phyloP scores from a whole-genome alignment of 139 green algal species.

The Penium margaritaceum region DNA sequence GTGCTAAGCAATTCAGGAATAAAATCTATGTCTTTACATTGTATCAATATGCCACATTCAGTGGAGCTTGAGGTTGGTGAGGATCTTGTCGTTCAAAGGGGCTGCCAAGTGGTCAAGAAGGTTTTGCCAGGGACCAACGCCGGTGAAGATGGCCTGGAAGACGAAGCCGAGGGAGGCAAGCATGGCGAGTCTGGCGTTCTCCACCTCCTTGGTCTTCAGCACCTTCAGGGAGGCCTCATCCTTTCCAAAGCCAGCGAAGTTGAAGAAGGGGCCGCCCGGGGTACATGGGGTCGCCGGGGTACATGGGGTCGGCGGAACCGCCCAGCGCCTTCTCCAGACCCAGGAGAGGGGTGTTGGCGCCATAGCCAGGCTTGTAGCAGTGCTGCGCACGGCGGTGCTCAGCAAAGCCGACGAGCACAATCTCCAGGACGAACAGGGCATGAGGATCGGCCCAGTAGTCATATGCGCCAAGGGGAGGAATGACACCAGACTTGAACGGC shows the following conservation, averaged over 20 bases:
- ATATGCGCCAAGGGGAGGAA: slow-evolving; percentile 62
- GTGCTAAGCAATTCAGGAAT: too few species aligned
- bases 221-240: slow-evolving; percentile 66
- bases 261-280: slow-evolving; percentile 94
- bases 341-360: slow-evolving; percentile 89
- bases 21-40: too few species aligned
- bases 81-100: slow-evolving; percentile 48
- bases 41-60: too few species aligned
- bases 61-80: slow-evolving; percentile 36
- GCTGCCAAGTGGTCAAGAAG: slow-evolving; percentile 67
- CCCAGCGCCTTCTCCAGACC: slow-evolving; percentile 75
- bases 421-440: slow-evolving; percentile 88
- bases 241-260: slow-evolving; percentile 80
- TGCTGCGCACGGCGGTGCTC: slow-evolving; percentile 56
- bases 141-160: slow-evolving; percentile 64
- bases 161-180: slow-evolving; percentile 58
- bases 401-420: slow-evolving; percentile 87
- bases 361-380: slow-evolving; percentile 66
- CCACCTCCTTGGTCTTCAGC: slow-evolving; percentile 89
- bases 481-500: slow-evolving; percentile 75
- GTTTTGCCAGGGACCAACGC: slow-evolving; percentile 65
- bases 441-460: slow-evolving; percentile 84
- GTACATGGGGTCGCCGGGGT: too few species aligned
- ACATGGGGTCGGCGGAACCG: slow-evolving; percentile 60
- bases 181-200: slow-evolving; percentile 89